Evolutionary conservation across 108 stramenopile species (phyloP).

Genomic region (Ochromonas danica): DNA sequence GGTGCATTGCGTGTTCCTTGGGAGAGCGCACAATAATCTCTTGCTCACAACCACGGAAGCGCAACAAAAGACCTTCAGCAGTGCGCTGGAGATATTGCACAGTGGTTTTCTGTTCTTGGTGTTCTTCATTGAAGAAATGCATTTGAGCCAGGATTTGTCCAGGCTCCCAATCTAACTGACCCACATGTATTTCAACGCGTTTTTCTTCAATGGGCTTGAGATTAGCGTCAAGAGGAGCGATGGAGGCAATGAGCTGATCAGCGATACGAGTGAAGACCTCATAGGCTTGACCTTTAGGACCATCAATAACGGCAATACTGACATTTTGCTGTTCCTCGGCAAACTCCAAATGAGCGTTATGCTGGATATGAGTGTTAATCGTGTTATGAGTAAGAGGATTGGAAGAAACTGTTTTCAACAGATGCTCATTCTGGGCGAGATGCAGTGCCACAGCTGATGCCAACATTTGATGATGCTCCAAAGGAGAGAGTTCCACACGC

Average conservation of each 20-base stretch:
- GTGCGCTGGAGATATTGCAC: constrained; percentile 42
- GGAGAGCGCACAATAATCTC: constrained; percentile 67
- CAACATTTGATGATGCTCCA: constrained; percentile 29
- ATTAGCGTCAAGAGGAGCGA: not conserved
- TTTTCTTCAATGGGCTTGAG: not conserved
- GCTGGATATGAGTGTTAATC: too few species aligned
- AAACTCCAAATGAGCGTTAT: not conserved
- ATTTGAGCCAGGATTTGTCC: constrained; percentile 37
- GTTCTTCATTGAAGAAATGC: constrained; percentile 34
- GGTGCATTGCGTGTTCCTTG: constrained; percentile 70
- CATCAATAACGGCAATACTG: constrained; percentile 12
- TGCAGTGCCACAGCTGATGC: constrained; percentile 37
- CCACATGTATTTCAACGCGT: constrained; percentile 32
- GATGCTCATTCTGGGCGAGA: not conserved
- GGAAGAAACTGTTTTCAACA: too few species aligned
- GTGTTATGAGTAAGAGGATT: too few species aligned
- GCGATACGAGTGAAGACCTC: not conserved
- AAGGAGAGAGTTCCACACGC: constrained; percentile 62
- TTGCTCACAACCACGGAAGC: constrained; percentile 67
- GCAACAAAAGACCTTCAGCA: constrained; percentile 40
- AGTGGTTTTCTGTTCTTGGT: not conserved
- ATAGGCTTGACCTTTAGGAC: not conserved
- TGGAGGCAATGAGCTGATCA: not conserved
- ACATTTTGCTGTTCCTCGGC: constrained; percentile 1
- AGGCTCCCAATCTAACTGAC: constrained; percentile 43